phyloP scores from a whole-genome alignment of 441 rosid species.

The Dalechampia spathulata region DNA sequence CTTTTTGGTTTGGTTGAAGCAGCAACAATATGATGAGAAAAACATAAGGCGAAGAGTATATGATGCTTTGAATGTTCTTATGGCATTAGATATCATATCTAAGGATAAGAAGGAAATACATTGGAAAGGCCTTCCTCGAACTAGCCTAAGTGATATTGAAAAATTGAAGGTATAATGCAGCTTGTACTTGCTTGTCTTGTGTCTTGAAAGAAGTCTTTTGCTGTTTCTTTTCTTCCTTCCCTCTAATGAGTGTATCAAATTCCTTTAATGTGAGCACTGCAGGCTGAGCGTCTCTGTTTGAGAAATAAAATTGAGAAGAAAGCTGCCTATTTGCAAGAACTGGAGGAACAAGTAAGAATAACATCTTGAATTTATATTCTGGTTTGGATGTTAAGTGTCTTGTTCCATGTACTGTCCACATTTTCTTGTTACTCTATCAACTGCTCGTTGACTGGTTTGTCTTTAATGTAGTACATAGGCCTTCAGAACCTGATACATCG shows the following conservation, averaged over 20 bases:
- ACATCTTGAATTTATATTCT: not conserved
- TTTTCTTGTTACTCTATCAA: not conserved
- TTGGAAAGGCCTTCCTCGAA: conserved; percentile 98
- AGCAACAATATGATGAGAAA: conserved; percentile 98
- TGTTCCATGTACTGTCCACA: conserved; percentile 7
- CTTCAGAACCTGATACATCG: conserved; percentile 80
- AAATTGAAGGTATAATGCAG: conserved; percentile 71
- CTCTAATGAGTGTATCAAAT: not conserved
- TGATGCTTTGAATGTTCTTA: conserved; percentile 96
- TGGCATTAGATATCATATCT: conserved; percentile 99
- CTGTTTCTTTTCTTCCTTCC: not conserved
- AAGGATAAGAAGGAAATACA: conserved; percentile 98
- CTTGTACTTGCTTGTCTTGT: conserved; percentile 17
- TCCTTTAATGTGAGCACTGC: conserved; percentile 18
- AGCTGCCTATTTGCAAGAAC: conserved; percentile 72
- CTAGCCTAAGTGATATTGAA: conserved; percentile 88
- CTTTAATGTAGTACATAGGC: conserved; percentile 55
- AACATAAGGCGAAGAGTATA: conserved; percentile 96
- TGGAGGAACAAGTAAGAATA: conserved; percentile 84
- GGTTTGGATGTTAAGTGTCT: conserved; percentile 6
- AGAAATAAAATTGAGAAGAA: conserved; percentile 86
- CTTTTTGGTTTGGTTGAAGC: conserved; percentile 17
- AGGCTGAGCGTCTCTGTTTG: conserved; percentile 64
- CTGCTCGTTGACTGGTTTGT: conserved; percentile 16
- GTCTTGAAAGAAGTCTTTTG: conserved; percentile 8